phyloP scores from a whole-genome alignment of 1,139 yeast genomes.

The Magnusiomyces sp. region DNA sequence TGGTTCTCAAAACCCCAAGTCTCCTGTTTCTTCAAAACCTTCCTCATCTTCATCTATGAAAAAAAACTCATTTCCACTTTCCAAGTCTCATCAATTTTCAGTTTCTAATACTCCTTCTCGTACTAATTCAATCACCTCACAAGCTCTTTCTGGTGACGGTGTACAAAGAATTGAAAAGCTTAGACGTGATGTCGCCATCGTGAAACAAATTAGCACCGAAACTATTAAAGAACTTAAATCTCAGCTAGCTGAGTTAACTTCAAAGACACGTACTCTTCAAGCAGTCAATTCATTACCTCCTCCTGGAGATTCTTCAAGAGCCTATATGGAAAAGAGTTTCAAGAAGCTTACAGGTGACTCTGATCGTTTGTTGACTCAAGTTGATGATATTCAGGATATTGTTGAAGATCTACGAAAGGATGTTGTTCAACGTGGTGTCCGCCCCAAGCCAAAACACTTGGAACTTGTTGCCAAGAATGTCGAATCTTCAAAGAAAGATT shows the following conservation, averaged over 20 bases:
- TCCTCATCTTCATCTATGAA: neutral
- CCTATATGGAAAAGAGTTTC: slow-evolving; percentile 74
- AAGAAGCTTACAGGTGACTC: slow-evolving; percentile 66
- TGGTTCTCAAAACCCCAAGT: neutral
- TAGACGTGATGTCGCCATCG: slow-evolving; percentile 50
- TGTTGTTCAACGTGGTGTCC: slow-evolving; percentile 85
- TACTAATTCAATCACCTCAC: slow-evolving; percentile 4
- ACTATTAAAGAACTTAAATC: slow-evolving; percentile 39
- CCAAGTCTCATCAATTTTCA: neutral
- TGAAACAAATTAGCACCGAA: slow-evolving; percentile 50
- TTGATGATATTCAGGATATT: slow-evolving; percentile 86
- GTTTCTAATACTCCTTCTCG: slow-evolving; percentile 1
- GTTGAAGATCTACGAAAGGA: slow-evolving; percentile 87
- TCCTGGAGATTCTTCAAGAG: slow-evolving; percentile 44
- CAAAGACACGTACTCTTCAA: slow-evolving; percentile 44
- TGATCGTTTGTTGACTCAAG: slow-evolving; percentile 63
- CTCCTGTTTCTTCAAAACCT: neutral
- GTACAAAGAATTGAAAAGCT: slow-evolving; percentile 33
- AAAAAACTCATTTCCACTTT: neutral
- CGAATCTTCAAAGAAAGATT: slow-evolving; percentile 43
- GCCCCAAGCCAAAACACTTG: slow-evolving; percentile 69
- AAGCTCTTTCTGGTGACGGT: slow-evolving; percentile 13
- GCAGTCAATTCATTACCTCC: slow-evolving; percentile 31
- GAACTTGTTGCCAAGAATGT: slow-evolving; percentile 61
- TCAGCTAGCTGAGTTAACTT: slow-evolving; percentile 40